Evolutionary conservation across 768 basidiomycete species (phyloP).

Genomic region (Trametes maxima): DNA sequence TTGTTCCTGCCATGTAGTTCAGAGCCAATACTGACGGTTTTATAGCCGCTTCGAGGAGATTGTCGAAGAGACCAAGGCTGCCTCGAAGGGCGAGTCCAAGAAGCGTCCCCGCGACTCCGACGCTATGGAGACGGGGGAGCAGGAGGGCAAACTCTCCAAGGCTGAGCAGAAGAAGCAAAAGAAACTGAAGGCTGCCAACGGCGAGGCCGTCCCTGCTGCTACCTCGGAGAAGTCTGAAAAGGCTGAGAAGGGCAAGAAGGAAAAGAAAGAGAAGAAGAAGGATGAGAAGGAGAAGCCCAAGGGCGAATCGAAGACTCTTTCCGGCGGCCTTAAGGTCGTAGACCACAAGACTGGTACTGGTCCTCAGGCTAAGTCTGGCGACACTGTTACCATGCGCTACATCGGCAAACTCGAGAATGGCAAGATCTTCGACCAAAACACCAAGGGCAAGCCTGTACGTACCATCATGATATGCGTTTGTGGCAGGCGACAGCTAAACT

Average conservation of each 20-base stretch:
- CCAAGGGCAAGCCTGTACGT: slow-evolving; percentile 83
- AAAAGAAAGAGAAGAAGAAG: slow-evolving; percentile 28
- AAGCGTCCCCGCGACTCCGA: slow-evolving; percentile 79
- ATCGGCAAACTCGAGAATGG: slow-evolving; percentile 86
- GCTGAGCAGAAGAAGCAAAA: slow-evolving; percentile 69
- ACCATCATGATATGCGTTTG: background rate
- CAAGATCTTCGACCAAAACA: slow-evolving; percentile 78
- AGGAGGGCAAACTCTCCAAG: slow-evolving; percentile 47
- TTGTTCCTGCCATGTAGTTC: background rate
- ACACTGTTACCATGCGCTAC: slow-evolving; percentile 84
- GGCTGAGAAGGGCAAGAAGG: slow-evolving; percentile 38
- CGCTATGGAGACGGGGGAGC: slow-evolving; percentile 43
- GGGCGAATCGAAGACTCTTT: slow-evolving; percentile 28
- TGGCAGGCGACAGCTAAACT: background rate
- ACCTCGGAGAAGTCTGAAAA: slow-evolving; percentile 42
- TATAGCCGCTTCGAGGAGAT: slow-evolving; percentile 78
- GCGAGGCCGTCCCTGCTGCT: slow-evolving; percentile 39
- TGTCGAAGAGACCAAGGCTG: slow-evolving; percentile 37
- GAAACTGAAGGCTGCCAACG: slow-evolving; percentile 70
- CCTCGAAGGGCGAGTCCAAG: slow-evolving; percentile 29
- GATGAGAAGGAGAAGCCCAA: slow-evolving; percentile 35
- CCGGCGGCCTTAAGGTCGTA: slow-evolving; percentile 66
- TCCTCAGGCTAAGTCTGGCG: slow-evolving; percentile 84
- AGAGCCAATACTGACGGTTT: background rate
- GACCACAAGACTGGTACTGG: slow-evolving; percentile 84